Base-by-base conservation (phyloP, 192 early-diverging fungal species). In the Umbelopsis ramanniana region DNA sequence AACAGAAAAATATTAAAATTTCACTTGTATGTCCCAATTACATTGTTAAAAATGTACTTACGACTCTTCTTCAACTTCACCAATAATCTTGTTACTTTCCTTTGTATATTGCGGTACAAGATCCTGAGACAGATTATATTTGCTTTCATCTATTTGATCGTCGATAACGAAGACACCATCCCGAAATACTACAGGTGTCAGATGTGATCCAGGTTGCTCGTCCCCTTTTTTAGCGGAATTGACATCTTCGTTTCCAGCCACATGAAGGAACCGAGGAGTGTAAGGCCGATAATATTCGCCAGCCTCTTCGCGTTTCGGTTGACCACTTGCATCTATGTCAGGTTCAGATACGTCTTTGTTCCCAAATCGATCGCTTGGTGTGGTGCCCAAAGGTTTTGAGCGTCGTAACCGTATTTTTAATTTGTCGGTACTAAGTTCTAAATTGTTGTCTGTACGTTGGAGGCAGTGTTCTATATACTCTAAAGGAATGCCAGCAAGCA, bases 341-440 rank as follows among this genome's bases (percentile, higher is more conserved):
- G 26, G 7, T 12, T 63, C 35, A 17, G 26, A 29, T 19, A 19
- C 26, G 57, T 14, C 15, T n/a, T 29, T 35, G 19, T 63, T 63
- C 3, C 57, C 57, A 37, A 63, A 63, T 19, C 57, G 57, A 63
- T 63, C 57, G 29, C 57, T 37, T 29, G 17, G 57, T 0, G 26
- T 5, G 17, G 14, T 38, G 29, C 29, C 35, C 6, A 14, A 15
- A 2, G 33, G 26, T 19, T 2, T 63, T 37, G 57, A 37, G 8
- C 14, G 57, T 4, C 57, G 26, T 35, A 38, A 35, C 33, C 57
- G 23, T 38, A 63, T 17, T 63, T 63, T 63, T 14, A 37, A n/a
- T 37, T 63, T 63, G 57, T 63, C 57, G 4, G 57, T 29, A 37
- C 57, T 63, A 63, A 63, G 57, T n/a, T 63, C 57, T 26, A 63